These are phyloP conservation scores for Serpula lacrymans DNA, from an alignment of 768 basidiomycete genomes.

Conservation along the genomic window DNA sequence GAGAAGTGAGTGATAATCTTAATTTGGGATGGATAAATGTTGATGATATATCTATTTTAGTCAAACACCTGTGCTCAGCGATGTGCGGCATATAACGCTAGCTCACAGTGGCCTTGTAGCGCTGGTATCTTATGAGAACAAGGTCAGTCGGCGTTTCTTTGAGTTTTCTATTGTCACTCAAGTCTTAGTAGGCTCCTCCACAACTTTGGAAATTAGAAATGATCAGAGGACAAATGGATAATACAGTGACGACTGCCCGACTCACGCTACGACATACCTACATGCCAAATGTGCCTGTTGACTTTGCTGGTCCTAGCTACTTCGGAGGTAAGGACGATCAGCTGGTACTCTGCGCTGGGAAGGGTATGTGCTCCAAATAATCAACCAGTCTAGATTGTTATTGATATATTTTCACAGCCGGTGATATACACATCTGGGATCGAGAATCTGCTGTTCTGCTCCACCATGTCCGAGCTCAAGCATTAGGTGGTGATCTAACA, in stretches of 20 bases:
- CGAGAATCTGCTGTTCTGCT: slow-evolving; percentile 66
- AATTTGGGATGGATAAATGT: neutral
- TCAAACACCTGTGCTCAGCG: slow-evolving; percentile 69
- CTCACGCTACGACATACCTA: slow-evolving; percentile 58
- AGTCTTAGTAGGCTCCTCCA: slow-evolving; percentile 50
- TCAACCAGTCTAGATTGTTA: neutral
- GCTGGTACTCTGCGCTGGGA: slow-evolving; percentile 69
- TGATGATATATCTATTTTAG: slow-evolving; percentile 29
- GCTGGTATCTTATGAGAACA: slow-evolving; percentile 71
- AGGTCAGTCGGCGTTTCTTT: slow-evolving; percentile 36
- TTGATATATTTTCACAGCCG: slow-evolving; percentile 38
- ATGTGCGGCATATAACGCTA: slow-evolving; percentile 68
- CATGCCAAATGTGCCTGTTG: slow-evolving; percentile 61
- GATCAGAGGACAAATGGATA: slow-evolving; percentile 45
- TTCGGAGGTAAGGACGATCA: slow-evolving; percentile 74
- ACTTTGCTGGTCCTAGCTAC: slow-evolving; percentile 73
- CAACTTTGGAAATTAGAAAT: slow-evolving; percentile 67
- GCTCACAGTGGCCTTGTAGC: slow-evolving; percentile 58
- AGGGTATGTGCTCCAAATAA: slow-evolving; percentile 41
- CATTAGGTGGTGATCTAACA: slow-evolving; percentile 57
- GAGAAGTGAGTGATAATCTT: slow-evolving; percentile 53
- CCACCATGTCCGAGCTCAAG: slow-evolving; percentile 59
- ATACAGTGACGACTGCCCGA: slow-evolving; percentile 16
- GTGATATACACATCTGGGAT: slow-evolving; percentile 80
- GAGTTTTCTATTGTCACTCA: neutral